Evolutionary conservation across 306 rosid genomes (phyloP), one percentile per base, ranked within the genome.

Genomic region (Lathyrus sativus): DNA sequence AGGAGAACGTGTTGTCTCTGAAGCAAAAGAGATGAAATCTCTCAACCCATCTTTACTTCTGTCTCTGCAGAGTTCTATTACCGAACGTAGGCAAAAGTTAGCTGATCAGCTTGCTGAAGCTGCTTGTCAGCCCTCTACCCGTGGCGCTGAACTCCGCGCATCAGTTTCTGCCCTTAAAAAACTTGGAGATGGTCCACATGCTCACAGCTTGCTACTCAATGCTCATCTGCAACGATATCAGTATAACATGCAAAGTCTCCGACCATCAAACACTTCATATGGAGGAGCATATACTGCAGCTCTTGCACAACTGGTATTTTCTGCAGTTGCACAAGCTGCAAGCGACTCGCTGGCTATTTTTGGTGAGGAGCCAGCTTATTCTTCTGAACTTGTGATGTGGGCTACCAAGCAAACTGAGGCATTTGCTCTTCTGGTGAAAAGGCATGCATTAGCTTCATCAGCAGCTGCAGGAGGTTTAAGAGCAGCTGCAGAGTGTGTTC

Each of bases 401-500:
- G 92, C 99, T 41, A 90, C 93, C 0, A 87, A 87, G 82, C 97
- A 95, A 77, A 88, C 96, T 0, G 97, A 95, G 79, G 89, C 89
- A 72, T 95, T 88, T 83, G 84, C 97, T 43, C 75, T 66, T 76
- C 92, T 88, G 48, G 96, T 88, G 43, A 91, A 88, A 86, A 87
- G 99, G 68, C 97, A 95, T 67, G 99, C 97, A 13, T 80, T 95
- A 69, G 97, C 96, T 78, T 95, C 99, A 24, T 90, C 99, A 54
- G 97, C 99, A 37, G 99, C 99, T 45, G 99, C 99, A 59, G 99
- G 99, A 63, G 99, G 99, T 17, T 82, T 95, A 68, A 84, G 99
- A 85, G 99, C 99, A 81, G 97, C 99, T 14, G 99, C 97, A 3
- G 99, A 95, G 85, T 95, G 99, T 83, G 99, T 95, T 78, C 99